Percentiles rank a stretch among this genome's conserved stretches.
These are phyloP conservation scores for Corrigiola litoralis DNA, from an alignment of 179 eudicot species.

Conservation along the genomic window DNA sequence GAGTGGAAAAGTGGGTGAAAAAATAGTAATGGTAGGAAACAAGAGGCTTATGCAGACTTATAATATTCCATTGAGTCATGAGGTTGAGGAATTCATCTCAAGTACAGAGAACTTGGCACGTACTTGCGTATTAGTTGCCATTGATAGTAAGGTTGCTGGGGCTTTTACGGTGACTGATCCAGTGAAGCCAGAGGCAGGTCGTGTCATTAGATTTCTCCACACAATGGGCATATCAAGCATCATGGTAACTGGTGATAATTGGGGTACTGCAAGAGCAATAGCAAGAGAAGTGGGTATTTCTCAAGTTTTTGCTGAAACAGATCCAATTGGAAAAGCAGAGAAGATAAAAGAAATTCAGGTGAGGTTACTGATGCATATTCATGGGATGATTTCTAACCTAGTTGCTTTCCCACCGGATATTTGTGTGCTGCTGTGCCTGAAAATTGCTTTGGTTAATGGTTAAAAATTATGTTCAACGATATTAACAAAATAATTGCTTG, in stretches of 20 bases:
- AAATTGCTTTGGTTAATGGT: too few species aligned
- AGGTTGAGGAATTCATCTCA: slow-evolving; percentile 56
- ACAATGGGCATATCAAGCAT: slow-evolving; percentile 77
- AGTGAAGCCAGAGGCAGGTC: slow-evolving; percentile 88
- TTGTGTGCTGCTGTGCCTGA: neutral
- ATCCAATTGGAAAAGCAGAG: slow-evolving; percentile 81
- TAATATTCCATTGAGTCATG: slow-evolving; percentile 48
- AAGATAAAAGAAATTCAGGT: slow-evolving; percentile 96
- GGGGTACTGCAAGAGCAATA: slow-evolving; percentile 87
- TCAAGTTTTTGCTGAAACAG: slow-evolving; percentile 82
- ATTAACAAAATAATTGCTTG: too few species aligned
- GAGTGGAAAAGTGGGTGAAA: slow-evolving; percentile 71
- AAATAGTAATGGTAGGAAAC: slow-evolving; percentile 70
- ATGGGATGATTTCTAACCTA: too few species aligned
- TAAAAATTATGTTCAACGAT: too few species aligned
- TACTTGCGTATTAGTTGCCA: slow-evolving; percentile 77
- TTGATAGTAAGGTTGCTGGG: slow-evolving; percentile 74
- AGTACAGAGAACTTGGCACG: slow-evolving; percentile 68
- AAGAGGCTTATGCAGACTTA: slow-evolving; percentile 65
- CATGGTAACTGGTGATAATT: slow-evolving; percentile 96
- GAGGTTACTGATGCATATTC: slow-evolving; percentile 3
- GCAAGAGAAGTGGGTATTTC: slow-evolving; percentile 76
- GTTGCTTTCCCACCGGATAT: neutral
- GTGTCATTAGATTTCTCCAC: slow-evolving; percentile 56
- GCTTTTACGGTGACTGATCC: slow-evolving; percentile 95